These are phyloP conservation scores for Teunomyces stri DNA, from an alignment of 805 yeast species.

Conservation along the genomic window DNA sequence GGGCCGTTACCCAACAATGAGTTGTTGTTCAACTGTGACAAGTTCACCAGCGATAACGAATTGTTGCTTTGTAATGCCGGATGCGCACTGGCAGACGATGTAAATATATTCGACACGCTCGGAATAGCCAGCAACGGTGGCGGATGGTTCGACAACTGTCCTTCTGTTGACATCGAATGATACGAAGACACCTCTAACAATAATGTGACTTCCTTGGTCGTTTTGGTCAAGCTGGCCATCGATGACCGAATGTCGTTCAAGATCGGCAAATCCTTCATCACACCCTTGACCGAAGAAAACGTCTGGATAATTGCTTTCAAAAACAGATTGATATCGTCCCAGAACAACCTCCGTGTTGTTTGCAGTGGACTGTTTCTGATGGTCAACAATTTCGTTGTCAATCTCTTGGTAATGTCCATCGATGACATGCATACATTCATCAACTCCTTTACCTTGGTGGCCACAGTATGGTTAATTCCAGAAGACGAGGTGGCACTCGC, in stretches of 20 bases:
- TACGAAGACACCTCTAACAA: constrained; percentile 57
- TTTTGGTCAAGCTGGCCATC: constrained; percentile 77
- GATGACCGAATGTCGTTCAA: constrained; percentile 77
- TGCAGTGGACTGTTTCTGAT: constrained; percentile 48
- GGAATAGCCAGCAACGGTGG: constrained; percentile 29
- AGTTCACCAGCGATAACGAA: constrained; percentile 14
- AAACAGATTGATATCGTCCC: constrained; percentile 83
- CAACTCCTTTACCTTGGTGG: constrained; percentile 69
- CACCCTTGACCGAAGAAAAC: constrained; percentile 75
- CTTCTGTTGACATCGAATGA: constrained; percentile 27
- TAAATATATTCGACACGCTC: constrained; percentile 32
- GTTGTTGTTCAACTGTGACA: constrained; percentile 9
- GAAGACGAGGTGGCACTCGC: constrained; percentile 33
- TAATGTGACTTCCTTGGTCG: constrained; percentile 91
- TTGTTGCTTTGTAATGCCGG: constrained; percentile 14
- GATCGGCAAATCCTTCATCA: constrained; percentile 78
- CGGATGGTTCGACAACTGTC: constrained; percentile 11
- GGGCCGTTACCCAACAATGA: constrained; percentile 2
- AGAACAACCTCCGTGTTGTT: constrained; percentile 60
- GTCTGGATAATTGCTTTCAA: constrained; percentile 81
- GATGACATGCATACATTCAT: constrained; percentile 75
- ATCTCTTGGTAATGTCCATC: constrained; percentile 74
- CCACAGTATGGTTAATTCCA: constrained; percentile 41
- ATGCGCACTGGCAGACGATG: constrained; percentile 29
- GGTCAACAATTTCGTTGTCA: constrained; percentile 52